These are phyloP conservation scores for Pestalotiopsis sp. DNA, from an alignment of 2,329 filamentous ascomycete species.

Conservation along the genomic window DNA sequence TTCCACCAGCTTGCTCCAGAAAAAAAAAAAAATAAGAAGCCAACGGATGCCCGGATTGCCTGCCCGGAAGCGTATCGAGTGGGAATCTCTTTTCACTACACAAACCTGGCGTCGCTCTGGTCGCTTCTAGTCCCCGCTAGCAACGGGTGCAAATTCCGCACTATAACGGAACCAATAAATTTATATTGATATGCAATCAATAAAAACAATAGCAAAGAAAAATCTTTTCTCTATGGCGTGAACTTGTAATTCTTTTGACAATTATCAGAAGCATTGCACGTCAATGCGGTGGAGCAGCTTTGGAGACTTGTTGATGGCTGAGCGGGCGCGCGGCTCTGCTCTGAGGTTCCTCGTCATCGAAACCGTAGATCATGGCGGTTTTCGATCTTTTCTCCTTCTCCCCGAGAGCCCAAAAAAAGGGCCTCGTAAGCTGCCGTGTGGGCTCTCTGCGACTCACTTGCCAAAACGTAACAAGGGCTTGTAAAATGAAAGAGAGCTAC, in stretches of 20 bases:
- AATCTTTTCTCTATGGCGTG: neutral
- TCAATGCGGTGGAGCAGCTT: slow-evolving; percentile 1
- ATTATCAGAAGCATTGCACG: neutral
- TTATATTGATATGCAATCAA: slow-evolving; percentile 1
- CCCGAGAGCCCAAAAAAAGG: neutral
- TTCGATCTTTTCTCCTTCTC: neutral
- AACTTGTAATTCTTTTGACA: neutral
- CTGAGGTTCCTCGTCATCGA: neutral
- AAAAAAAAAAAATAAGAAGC: neutral
- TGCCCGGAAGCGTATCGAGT: neutral
- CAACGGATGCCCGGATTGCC: neutral
- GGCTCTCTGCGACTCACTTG: neutral
- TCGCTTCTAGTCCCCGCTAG: neutral
- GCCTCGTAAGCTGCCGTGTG: neutral
- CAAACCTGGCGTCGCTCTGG: neutral
- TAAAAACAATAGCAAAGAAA: neutral
- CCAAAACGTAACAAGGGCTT: no score
- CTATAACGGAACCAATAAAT: neutral
- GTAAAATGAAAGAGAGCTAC: neutral
- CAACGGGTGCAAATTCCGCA: neutral
- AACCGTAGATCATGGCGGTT: neutral
- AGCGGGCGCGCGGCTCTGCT: neutral
- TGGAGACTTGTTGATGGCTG: neutral
- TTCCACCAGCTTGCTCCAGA: neutral
- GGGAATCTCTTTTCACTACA: neutral